Conservation (phyloP, 371 early-diverging fungal genomes). For the Pancytospora philotis region DNA sequence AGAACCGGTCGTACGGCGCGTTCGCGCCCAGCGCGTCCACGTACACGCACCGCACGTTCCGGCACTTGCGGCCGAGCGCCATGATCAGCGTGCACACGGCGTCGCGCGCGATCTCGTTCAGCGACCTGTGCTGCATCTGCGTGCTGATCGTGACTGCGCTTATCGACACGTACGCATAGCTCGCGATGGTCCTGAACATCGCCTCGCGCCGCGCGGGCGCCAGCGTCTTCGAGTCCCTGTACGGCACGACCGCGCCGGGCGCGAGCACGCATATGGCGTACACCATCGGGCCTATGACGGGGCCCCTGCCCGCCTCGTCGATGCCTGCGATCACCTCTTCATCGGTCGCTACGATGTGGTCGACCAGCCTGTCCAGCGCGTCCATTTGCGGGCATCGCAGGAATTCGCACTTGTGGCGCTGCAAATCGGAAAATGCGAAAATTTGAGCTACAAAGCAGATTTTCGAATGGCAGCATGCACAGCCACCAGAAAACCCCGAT, state of each 20-base stretch:
- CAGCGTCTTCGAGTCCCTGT: constrained; percentile 58
- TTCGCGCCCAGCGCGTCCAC: constrained; percentile 94
- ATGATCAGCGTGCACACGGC: constrained; percentile 61
- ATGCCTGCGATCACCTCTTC: constrained; percentile 66
- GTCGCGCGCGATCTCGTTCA: constrained; percentile 82
- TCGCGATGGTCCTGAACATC: constrained; percentile 64
- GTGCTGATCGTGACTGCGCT: constrained; percentile 49
- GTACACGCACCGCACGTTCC: constrained; percentile 59
- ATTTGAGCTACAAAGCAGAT: background rate
- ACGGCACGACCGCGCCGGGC: constrained; percentile 2
- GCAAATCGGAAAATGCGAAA: background rate
- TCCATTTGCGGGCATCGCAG: background rate
- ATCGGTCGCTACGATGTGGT: constrained; percentile 5
- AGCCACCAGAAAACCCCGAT: background rate
- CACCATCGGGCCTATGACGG: constrained; percentile 69
- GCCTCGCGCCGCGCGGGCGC: constrained; percentile 63
- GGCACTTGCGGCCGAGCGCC: constrained; percentile 23
- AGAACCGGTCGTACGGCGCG: constrained; percentile 67
- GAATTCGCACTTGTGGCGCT: background rate
- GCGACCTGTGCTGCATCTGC: constrained; percentile 64
- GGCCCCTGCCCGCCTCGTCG: constrained; percentile 97
- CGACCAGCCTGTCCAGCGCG: background rate
- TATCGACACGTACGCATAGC: constrained; percentile 51
- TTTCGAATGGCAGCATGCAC: background rate
- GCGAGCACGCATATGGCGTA: constrained; percentile 46